Evolutionary conservation across 495 filamentous ascomycete genomes (phyloP), one percentile per base, ranked within the genome.

Genomic region (Neurospora sublineolata): DNA sequence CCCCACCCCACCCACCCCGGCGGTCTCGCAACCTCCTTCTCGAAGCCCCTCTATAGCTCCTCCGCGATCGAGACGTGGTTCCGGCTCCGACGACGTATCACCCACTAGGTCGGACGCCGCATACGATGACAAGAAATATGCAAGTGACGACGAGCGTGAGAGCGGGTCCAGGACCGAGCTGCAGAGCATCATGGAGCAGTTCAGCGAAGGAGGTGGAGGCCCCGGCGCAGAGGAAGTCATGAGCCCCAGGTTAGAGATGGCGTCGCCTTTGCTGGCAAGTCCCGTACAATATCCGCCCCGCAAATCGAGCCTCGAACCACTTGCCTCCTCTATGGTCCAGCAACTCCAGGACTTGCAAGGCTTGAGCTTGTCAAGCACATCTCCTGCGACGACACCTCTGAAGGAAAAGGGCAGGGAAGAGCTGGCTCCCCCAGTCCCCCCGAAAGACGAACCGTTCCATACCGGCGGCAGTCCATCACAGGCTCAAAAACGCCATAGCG

Each of bases 161-260:
- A 87, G 86, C n/a, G 87, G 86, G 37, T 93, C 93, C 4, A 89
- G 89, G 69, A 89, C 90, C 1, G 95, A 97, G 78, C 97, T 99
- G 68, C 93, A 97, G 80, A 97, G 86, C 76, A 97, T 99, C 73
- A 97, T 99, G 90, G 94, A 94, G 73, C 91, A 90, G 76, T 93
- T 93, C 70, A 88, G 88, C 75, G 89, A 91, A 74, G 87, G 87
- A 23, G 86, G 87, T 3, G 87, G 88, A 68, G 90, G 88, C 12
- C 89, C 86, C 12, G 89, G 84, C 37, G 86, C 88, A 70, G 87
- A 93, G 11, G 91, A 93, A 79, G 91, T 94, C 73, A 92, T 93
- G 90, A 93, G 93, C 68, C 92, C 94, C 18, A 86, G 89, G 16
- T 79, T 94, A 33, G 92, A 91, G 79, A 84, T 91, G 58, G 89